Base-by-base conservation (phyloP, 495 filamentous ascomycete genomes). In the Hypomontagnella monticulosa region DNA sequence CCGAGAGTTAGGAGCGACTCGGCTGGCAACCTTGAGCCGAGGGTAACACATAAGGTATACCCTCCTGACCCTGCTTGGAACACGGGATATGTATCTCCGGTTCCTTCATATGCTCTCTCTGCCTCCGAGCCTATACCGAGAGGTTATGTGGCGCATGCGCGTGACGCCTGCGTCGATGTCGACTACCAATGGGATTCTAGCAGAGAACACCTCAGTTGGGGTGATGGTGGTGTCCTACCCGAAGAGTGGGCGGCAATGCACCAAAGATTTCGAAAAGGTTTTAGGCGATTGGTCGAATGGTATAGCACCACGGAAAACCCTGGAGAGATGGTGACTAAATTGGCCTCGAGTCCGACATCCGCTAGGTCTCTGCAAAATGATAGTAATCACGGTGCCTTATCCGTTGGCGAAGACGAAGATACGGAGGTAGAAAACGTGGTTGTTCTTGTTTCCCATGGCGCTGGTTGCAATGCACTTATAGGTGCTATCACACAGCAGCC, bases 191-290 rank as follows among this genome's bases (percentile, higher is more conserved):
- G 95, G 95, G 93, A 99, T 66, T 97, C 93, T 61, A 94, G 91
- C 81, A 84, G 89, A 40, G 80, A 81, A 1, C 86, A 90, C 0
- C 82, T 88, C 19, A 79, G 87, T 23, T 97, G 94, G 89, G 95
- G 93, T 11, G 84, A 91, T 64, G 95, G 95, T 0, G 96, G 93
- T 9, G 85, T 90, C 18, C 90, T 91, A 61, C 93, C 91, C 0
- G 95, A 99, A 71, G 95, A 98, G 76, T 99, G 95, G 95, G 89
- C 91, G 36, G 75, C 83, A 3, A 97, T 99, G 94, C 96, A 98
- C 73, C 89, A 86, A 70, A 84, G 95, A 16, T 95, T 98, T 58
- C 83, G 91, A 32, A 85, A 82, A 60, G 93, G 93, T 1, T 75
- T 96, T 50, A 84, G 89, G 50, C 81, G 83, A 12, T 84, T 98